Evolutionary conservation across 345 rosid species (phyloP), one percentile per base, ranked within the genome.

Genomic region (Luvunga scandens): DNA sequence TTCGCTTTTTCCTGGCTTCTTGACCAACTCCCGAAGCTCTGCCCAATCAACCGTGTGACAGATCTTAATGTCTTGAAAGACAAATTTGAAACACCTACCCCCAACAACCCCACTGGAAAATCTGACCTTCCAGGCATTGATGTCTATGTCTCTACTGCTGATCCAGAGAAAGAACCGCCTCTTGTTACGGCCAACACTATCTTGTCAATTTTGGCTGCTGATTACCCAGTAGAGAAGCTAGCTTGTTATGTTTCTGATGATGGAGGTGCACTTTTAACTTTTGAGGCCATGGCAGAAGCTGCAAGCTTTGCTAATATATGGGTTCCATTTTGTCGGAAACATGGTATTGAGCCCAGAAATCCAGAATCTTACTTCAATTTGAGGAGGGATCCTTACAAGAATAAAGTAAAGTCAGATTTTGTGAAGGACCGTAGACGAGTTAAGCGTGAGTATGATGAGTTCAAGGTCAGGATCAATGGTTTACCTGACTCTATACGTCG

Each of bases 231-330:
- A 57, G 99, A 96, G 85, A 96, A 96, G 85, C 97, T 96, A 81
- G 84, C 99, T 71, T 96, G 99, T 83, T 96, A 96, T 84, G 98
- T 96, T 72, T 96, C 99, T 31, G 99, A 96, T 78, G 99, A 96
- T 85, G 99, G 99, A 57, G 97, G 98, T 30, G 97, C 99, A 1
- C 98, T 96, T 84, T 88, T 95, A 42, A 95, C 99, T 2, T 95
- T 95, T 67, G 99, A 95, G 86, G 99, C 99, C 67, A 95, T 95
- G 99, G 99, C 99, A 36, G 99, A 95, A 87, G 99, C 97, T 38
- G 99, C 99, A n/a, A 95, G 99, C 81, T 95, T 91, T 78, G 97
- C 99, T 68, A 91, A 95, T 79, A 66, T 83, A 7, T 95, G 99
- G 99, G 98, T 92, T 80, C 99, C 99, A 3, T 95, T 95, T 66